Percentiles rank a stretch among this genome's conserved stretches.
Evolutionary conservation across 371 early-diverging fungal species (phyloP).

Genomic region (Mortierella sp.): DNA sequence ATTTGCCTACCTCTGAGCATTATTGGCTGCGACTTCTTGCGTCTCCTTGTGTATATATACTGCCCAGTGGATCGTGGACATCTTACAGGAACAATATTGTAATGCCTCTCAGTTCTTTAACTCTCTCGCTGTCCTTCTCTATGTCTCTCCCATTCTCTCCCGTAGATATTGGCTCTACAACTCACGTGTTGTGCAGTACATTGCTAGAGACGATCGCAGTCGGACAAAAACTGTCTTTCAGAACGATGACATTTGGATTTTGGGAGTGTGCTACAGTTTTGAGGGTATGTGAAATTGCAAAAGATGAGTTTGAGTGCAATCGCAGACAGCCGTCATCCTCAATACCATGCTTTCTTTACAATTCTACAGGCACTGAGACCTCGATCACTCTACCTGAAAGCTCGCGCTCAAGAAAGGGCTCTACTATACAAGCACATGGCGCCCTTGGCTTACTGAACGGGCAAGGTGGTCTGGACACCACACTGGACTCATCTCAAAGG

Average conservation of each 20-base stretch:
- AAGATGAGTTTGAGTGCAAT: neutral
- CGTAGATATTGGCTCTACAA: constrained; percentile 50
- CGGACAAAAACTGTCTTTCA: constrained; percentile 38
- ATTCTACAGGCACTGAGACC: constrained; percentile 8
- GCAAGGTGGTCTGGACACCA: constrained; percentile 10
- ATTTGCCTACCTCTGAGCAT: too few species aligned
- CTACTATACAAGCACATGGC: constrained; percentile 16
- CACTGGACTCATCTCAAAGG: constrained; percentile 4
- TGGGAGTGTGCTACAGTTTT: constrained; percentile 36
- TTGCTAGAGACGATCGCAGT: constrained; percentile 37
- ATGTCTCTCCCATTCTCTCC: neutral
- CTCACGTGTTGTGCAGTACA: constrained; percentile 38
- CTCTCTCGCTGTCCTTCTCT: too few species aligned
- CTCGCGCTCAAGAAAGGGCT: constrained; percentile 33
- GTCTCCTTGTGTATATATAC: too few species aligned
- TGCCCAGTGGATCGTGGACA: too few species aligned
- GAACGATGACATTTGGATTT: constrained; percentile 50
- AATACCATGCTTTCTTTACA: too few species aligned
- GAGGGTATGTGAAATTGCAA: constrained; percentile 23
- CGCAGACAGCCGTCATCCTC: too few species aligned
- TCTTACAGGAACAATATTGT: neutral
- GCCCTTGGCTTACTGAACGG: neutral
- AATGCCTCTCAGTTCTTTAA: too few species aligned
- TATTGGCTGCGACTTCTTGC: neutral
- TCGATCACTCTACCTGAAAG: constrained; percentile 24